Base-by-base conservation (phyloP, 2,329 filamentous ascomycete species). In the Alternaria consortialis region DNA sequence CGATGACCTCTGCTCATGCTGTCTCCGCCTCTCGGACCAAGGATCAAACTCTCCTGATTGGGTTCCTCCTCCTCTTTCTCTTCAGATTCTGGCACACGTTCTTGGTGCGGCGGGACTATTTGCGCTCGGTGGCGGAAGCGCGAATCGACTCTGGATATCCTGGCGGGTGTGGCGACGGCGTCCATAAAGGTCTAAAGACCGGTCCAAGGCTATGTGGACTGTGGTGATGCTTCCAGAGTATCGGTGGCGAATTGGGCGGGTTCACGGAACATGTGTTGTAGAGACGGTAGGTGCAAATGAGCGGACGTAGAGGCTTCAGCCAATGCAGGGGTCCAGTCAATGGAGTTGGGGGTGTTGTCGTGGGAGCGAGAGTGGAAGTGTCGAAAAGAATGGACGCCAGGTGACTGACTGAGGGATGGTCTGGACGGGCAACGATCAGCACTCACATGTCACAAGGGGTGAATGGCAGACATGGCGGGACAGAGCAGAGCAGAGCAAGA, bases 361-460 rank as follows among this genome's bases (percentile, higher is more conserved):
- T 17, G 67, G 56, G 53, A 56, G 66, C 67, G 71, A 74, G 73
- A 74, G 73, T 53, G 74, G 72, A 63, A 63, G 69, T 72, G 73
- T 78, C 69, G 74, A 80, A 79, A 79, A 67, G 77, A 80, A 70
- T 66, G 79, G 78, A 80, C 77, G 77, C 77, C 77, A 77, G 74
- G 68, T 59, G 71, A 73, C 73, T 76, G 76, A 74, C 76, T 71
- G 66, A 68, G 66, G 62, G 71, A 69, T 61, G 67, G 63, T 63
- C 71, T 73, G 63, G 63, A 58, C 34, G 27, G 57, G 58, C 58
- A 63, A 60, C 52, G 69, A 73, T 77, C 68, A 71, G 69, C 71
- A 70, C 40, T 25, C 13, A 40, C 36, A 58, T 66, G 60, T 60
- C 67, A 69, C 62, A 44, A 27, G 17, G 27, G 17, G 25, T 25